Conservation (phyloP, 768 basidiomycete genomes). For the Calvatia gigantea region DNA sequence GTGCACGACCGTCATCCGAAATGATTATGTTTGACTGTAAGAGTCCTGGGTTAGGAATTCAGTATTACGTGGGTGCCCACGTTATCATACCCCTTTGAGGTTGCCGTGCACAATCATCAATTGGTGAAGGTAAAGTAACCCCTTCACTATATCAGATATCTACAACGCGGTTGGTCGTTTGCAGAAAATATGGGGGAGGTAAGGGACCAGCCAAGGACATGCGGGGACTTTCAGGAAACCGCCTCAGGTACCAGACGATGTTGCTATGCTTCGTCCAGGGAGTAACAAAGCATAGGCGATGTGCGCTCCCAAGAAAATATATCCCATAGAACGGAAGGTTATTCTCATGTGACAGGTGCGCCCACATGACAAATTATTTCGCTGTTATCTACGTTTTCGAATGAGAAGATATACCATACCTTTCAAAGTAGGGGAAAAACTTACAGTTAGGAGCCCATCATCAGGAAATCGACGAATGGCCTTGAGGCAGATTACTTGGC, state of each 20-base stretch:
- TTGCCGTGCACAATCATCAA: neutral
- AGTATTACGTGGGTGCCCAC: neutral
- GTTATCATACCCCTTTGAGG: neutral
- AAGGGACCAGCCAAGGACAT: neutral
- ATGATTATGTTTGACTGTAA: neutral
- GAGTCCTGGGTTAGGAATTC: neutral
- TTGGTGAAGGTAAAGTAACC: neutral
- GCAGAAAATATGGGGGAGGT: no score
- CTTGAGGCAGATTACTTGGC: no score
- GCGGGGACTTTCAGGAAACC: neutral
- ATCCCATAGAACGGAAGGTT: neutral
- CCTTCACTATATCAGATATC: neutral
- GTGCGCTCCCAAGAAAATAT: neutral
- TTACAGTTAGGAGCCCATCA: no score
- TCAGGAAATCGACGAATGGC: no score
- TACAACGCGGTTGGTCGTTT: neutral
- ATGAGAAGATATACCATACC: no score
- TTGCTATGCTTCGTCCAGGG: neutral
- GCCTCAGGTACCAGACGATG: neutral
- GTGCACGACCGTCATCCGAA: neutral
- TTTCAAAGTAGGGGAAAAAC: no score
- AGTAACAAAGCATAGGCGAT: neutral
- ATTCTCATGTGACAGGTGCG: neutral
- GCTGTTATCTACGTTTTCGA: neutral
- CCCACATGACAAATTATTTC: neutral